Evolutionary conservation across 176 grass and related monocot species (phyloP), one percentile per base, ranked within the genome.

Genomic region (Lolium perenne): DNA sequence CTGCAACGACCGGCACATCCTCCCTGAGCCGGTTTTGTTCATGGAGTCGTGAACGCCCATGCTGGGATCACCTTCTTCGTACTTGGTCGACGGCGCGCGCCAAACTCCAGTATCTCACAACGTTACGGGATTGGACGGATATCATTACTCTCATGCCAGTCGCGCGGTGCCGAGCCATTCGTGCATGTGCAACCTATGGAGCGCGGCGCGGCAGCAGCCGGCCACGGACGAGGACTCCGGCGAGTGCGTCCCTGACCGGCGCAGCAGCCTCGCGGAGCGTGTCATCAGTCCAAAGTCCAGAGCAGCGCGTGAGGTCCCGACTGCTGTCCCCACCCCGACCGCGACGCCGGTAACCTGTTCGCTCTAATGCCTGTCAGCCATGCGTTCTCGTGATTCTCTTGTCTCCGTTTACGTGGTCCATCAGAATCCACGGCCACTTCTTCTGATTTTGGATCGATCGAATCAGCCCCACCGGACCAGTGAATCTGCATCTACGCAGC

Each of bases 401-500:
- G 53, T 48, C 3, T 22, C 71, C 20, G 35, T 50, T 60, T 23
- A 4, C 15, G 79, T 82, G 79, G 71, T 75, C 22, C 16, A 20
- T 29, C 25, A n/a, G 57, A n/a, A 8, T 43, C 51, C 70, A 32
- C n/a, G 47, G 66, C 10, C 75, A 16, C 51, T 63, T 50, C 22
- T 29, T 48, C 4, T 7, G 41, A 70, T 48, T 60, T 38, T 72
- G 65, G 43, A 74, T 74, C 43, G 21, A 26, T 38, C 11, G 25
- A 29, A 26, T 60, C 38, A 61, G 41, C 50, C 77, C 53, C 5
- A 17, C 18, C 2, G 55, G 59, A 58, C 29, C 56, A 14, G 26
- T 41, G 85, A 87, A 87, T 87, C 86, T 77, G 79, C 79, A 82
- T 82, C 79, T 76, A 2, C 32, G 32, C 29, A 38, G 64, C 64